These are phyloP conservation scores for Claviceps capensis DNA, from an alignment of 2,329 filamentous ascomycete species.

Conservation along the genomic window DNA sequence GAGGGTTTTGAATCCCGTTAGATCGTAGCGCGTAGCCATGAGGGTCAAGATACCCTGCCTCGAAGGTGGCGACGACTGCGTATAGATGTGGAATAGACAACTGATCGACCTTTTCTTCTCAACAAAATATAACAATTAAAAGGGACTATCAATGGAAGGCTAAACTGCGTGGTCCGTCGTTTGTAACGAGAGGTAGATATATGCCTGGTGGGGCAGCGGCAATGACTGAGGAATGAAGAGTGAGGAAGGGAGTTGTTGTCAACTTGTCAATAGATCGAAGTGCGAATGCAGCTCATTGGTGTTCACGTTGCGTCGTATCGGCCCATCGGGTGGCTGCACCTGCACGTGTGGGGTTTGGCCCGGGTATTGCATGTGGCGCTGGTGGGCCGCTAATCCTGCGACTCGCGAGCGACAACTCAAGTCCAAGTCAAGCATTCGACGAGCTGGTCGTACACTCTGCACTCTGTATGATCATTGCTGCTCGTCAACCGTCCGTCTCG, in stretches of 20 bases:
- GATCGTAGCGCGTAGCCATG: not conserved
- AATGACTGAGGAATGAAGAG: not conserved
- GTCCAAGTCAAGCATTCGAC: not conserved
- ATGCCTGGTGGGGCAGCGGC: too few relatives aligned
- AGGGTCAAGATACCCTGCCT: not conserved
- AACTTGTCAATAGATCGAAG: too few relatives aligned
- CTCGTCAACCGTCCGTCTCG: not conserved
- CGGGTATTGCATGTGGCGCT: not conserved
- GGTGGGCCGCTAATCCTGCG: not conserved
- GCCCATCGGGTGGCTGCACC: not conserved
- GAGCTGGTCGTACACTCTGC: not conserved
- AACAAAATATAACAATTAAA: too few relatives aligned
- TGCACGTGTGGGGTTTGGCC: not conserved
- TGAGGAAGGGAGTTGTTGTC: too few relatives aligned
- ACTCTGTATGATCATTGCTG: not conserved
- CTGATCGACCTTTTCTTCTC: too few relatives aligned
- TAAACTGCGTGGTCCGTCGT: too few relatives aligned
- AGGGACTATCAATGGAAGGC: too few relatives aligned
- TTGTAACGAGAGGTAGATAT: too few relatives aligned
- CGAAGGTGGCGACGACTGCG: not conserved
- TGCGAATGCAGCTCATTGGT: not conserved
- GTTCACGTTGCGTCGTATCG: not conserved
- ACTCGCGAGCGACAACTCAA: not conserved
- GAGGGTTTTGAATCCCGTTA: conserved; percentile 15
- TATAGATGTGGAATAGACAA: not conserved